These are phyloP conservation scores for Sesbania bispinosa DNA, from an alignment of 306 rosid species.

Conservation along the genomic window DNA sequence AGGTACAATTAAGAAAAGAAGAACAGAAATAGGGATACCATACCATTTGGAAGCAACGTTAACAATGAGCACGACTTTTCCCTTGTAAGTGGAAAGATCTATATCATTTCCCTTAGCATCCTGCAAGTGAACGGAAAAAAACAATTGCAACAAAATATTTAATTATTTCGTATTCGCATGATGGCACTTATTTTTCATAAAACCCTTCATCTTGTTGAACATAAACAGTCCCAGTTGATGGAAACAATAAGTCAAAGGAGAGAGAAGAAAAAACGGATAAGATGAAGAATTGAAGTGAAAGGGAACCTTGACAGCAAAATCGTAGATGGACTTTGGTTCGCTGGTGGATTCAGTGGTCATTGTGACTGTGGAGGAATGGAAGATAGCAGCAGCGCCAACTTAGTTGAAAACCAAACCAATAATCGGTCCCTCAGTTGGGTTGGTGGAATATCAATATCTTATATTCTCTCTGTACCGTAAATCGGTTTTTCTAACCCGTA, in stretches of 20 bases:
- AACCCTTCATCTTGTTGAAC: not conserved
- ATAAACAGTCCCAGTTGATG: not conserved
- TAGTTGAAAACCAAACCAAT: not conserved
- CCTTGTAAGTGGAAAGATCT: conserved; percentile 58
- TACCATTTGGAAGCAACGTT: conserved; percentile 98
- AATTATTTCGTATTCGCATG: not conserved
- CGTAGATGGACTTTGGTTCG: conserved; percentile 38
- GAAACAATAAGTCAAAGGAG: not conserved
- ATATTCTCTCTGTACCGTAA: no score
- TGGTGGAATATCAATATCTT: no score
- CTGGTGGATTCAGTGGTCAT: conserved; percentile 34
- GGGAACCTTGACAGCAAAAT: conserved; percentile 51
- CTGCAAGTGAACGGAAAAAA: conserved; percentile 31
- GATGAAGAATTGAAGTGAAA: no score
- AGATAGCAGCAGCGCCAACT: not conserved
- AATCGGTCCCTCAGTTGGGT: no score
- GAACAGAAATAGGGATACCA: not conserved
- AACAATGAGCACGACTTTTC: conserved; percentile 67
- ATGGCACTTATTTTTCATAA: not conserved
- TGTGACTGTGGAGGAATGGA: not conserved
- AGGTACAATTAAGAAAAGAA: not conserved
- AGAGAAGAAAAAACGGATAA: no score
- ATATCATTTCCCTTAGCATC: conserved; percentile 66
- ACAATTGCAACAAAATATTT: not conserved
- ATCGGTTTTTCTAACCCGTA: no score